Evolutionary conservation across 768 basidiomycete species (phyloP).

Genomic region (Tulasnella calospora): DNA sequence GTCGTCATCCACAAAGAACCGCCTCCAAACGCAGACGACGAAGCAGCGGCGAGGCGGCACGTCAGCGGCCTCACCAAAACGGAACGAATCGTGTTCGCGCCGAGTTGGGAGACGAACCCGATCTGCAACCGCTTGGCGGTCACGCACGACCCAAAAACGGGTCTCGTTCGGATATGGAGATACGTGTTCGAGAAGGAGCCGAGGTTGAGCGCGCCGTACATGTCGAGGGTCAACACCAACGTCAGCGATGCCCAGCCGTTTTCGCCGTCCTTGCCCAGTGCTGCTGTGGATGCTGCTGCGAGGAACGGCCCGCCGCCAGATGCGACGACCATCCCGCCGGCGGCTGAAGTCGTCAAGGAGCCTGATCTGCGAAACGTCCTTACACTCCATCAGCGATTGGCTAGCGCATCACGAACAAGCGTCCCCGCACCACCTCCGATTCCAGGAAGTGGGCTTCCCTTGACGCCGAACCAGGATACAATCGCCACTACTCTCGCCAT

Average conservation of each 20-base stretch:
- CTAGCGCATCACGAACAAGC: background rate
- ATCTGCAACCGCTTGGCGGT: slow-evolving; percentile 26
- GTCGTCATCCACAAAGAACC: slow-evolving; percentile 1
- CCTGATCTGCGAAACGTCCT: background rate
- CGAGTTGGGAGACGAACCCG: slow-evolving; percentile 22
- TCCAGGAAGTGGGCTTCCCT: background rate
- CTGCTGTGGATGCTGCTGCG: background rate
- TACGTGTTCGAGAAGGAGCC: slow-evolving; percentile 19
- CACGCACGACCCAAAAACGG: slow-evolving; percentile 18
- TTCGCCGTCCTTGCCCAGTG: background rate
- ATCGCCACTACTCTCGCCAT: slow-evolving; percentile 20
- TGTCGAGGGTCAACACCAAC: background rate
- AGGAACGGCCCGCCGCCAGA: background rate
- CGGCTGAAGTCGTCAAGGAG: background rate
- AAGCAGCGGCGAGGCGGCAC: too few relatives aligned
- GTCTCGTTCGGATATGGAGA: slow-evolving; percentile 19
- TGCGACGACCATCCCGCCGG: background rate
- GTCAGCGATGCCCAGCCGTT: background rate
- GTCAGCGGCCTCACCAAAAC: slow-evolving; percentile 6
- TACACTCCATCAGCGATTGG: background rate
- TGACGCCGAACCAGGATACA: slow-evolving; percentile 14
- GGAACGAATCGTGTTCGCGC: slow-evolving; percentile 21
- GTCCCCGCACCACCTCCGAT: background rate
- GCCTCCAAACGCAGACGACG: background rate
- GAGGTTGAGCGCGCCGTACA: background rate